Evolutionary conservation across 495 filamentous ascomycete genomes (phyloP).

Genomic region (Aspergillus panamensis): DNA sequence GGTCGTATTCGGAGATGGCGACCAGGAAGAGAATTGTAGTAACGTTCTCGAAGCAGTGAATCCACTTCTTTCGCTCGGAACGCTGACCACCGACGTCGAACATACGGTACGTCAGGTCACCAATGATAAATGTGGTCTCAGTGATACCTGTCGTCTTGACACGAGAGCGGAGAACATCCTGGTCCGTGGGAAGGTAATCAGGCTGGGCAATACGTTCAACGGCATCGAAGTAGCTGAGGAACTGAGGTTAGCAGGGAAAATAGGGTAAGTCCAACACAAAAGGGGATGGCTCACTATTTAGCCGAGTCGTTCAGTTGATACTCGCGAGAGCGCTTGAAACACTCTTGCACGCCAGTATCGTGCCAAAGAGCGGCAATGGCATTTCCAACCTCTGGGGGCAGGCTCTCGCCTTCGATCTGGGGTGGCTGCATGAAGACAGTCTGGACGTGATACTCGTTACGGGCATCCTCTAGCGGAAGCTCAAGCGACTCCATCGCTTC

Average conservation of each 20-base stretch:
- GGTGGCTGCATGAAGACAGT: slow-evolving; percentile 95
- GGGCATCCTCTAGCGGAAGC: slow-evolving; percentile 79
- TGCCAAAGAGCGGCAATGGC: slow-evolving; percentile 93
- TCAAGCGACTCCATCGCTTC: slow-evolving; percentile 96
- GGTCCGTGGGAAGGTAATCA: slow-evolving; percentile 95
- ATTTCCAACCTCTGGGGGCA: slow-evolving; percentile 90
- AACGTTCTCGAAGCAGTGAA: slow-evolving; percentile 99
- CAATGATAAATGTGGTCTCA: slow-evolving; percentile 97
- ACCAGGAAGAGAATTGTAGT: slow-evolving; percentile 98
- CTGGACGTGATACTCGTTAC: slow-evolving; percentile 90
- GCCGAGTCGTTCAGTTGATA: slow-evolving; percentile 98
- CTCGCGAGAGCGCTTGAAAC: slow-evolving; percentile 90
- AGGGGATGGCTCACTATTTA: slow-evolving; percentile 72
- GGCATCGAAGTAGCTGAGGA: slow-evolving; percentile 87
- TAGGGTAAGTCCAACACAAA: background rate
- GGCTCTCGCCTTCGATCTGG: slow-evolving; percentile 91
- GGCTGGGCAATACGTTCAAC: slow-evolving; percentile 86
- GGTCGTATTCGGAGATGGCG: slow-evolving; percentile 98
- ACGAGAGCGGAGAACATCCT: slow-evolving; percentile 95
- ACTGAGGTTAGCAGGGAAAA: slow-evolving; percentile 8
- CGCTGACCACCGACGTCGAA: slow-evolving; percentile 99
- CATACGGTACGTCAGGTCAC: slow-evolving; percentile 97
- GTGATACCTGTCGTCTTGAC: slow-evolving; percentile 99
- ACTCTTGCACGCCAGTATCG: slow-evolving; percentile 92
- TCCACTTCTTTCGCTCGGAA: slow-evolving; percentile 99